Percentiles rank a stretch among this genome's conserved stretches.
These are phyloP conservation scores for Wickerhamiella dianesei DNA, from an alignment of 805 yeast species.

Conservation along the genomic window DNA sequence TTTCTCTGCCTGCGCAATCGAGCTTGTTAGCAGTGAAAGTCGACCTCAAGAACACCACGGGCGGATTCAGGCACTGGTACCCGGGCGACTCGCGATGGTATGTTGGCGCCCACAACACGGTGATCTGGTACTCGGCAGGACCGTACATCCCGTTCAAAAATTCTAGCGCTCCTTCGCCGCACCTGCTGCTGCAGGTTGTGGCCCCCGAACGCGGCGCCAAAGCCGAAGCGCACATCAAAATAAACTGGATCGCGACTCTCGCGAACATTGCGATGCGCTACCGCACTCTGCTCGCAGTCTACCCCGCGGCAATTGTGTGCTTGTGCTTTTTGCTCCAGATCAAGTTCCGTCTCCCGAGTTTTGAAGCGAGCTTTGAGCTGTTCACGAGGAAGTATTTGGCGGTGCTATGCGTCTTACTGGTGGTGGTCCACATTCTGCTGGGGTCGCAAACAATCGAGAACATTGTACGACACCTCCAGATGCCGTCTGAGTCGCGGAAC, in stretches of 20 bases:
- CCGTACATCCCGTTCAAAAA: slow-evolving; percentile 17
- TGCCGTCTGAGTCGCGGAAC: slow-evolving; percentile 21
- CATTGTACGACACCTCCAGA: slow-evolving; percentile 15
- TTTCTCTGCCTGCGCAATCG: slow-evolving; percentile 12
- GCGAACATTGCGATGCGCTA: slow-evolving; percentile 62
- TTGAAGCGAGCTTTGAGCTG: slow-evolving; percentile 27
- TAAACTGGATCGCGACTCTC: slow-evolving; percentile 48
- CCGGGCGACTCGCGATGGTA: slow-evolving; percentile 17
- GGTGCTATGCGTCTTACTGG: slow-evolving; percentile 19
- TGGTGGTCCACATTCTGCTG: slow-evolving; percentile 23
- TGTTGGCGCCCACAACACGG: slow-evolving; percentile 3
- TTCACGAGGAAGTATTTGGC: slow-evolving; percentile 25
- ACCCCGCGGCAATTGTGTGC: slow-evolving; percentile 49
- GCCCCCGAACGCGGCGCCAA: slow-evolving; percentile 1
- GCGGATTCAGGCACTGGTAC: slow-evolving; percentile 13
- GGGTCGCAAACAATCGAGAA: slow-evolving; percentile 11
- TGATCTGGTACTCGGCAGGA: slow-evolving; percentile 20
- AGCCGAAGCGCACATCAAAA: slow-evolving; percentile 4
- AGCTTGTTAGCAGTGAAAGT: slow-evolving; percentile 14
- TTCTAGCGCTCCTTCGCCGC: background rate
- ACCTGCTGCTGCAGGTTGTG: slow-evolving; percentile 4
- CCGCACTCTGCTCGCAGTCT: slow-evolving; percentile 57
- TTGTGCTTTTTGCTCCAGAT: slow-evolving; percentile 45
- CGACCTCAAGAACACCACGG: slow-evolving; percentile 5
- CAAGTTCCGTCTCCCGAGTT: slow-evolving; percentile 9